Percentiles rank a stretch among this genome's conserved stretches.
These are phyloP conservation scores for Fonsecaea pedrosoi DNA, from an alignment of 2,329 filamentous ascomycete genomes.

Conservation along the genomic window DNA sequence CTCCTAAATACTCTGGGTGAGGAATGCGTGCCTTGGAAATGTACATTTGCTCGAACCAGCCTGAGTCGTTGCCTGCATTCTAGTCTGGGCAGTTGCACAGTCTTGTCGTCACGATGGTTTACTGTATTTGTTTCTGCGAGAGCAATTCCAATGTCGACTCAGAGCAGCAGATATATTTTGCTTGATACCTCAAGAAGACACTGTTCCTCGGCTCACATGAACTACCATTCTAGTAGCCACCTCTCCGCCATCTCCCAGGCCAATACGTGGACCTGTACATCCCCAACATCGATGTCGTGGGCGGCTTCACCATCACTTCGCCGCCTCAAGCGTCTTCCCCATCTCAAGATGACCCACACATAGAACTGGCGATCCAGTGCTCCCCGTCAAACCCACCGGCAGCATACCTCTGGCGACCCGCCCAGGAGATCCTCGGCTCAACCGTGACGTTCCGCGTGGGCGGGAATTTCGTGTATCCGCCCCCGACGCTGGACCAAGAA, in stretches of 20 bases:
- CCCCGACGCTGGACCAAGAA: slow-evolving; percentile 54
- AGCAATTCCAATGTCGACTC: not conserved
- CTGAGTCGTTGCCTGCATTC: not conserved
- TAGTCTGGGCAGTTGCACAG: not conserved
- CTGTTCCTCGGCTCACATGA: slow-evolving; percentile 22
- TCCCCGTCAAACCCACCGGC: slow-evolving; percentile 75
- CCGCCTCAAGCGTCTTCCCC: slow-evolving; percentile 58
- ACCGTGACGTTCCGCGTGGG: slow-evolving; percentile 74
- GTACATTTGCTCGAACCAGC: not conserved
- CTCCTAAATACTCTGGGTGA: not conserved
- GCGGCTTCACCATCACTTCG: slow-evolving; percentile 88
- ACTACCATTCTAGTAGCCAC: slow-evolving; percentile 38
- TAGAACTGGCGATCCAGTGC: slow-evolving; percentile 80
- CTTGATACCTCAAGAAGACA: not conserved
- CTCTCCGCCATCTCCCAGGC: slow-evolving; percentile 73
- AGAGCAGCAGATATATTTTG: not conserved
- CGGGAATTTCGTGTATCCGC: slow-evolving; percentile 82
- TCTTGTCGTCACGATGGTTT: not conserved
- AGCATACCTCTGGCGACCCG: slow-evolving; percentile 73
- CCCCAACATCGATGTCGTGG: slow-evolving; percentile 71
- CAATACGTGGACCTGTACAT: slow-evolving; percentile 89
- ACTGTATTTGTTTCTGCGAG: not conserved
- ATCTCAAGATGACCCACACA: slow-evolving; percentile 54
- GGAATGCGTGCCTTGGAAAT: not conserved
- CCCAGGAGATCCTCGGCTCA: slow-evolving; percentile 61